A percentile compares a stretch with the other conserved stretches of the same genome.
Evolutionary conservation across 1,284 basidiomycete species (phyloP).

Genomic region (Rhodotorula mucilaginosa): DNA sequence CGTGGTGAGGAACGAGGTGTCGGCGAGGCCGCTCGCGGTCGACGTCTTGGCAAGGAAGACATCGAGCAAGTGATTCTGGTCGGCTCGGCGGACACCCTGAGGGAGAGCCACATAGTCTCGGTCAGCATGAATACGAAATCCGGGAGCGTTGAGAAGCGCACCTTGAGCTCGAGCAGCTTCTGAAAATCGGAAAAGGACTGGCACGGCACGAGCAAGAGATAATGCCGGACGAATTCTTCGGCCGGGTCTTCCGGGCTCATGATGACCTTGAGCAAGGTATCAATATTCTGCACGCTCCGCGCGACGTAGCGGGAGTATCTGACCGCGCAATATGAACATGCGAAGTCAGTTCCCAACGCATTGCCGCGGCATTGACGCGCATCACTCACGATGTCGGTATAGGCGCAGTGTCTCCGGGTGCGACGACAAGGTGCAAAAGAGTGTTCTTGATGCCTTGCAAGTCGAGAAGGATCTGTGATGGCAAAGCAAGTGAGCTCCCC

Average conservation of each 20-base stretch:
- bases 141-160: slow-evolving; percentile 4
- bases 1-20: slow-evolving; percentile 82
- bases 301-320: slow-evolving; percentile 78
- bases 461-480: slow-evolving; percentile 75
- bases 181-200: slow-evolving; percentile 94
- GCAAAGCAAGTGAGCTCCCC: background rate
- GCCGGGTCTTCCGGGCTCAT: slow-evolving; percentile 90
- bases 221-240: slow-evolving; percentile 89
- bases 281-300: slow-evolving; percentile 74
- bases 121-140: background rate
- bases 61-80: slow-evolving; percentile 86
- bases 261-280: slow-evolving; percentile 89
- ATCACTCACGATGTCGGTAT: slow-evolving; percentile 39
- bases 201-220: slow-evolving; percentile 86
- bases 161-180: slow-evolving; percentile 92
- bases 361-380: background rate
- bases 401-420: slow-evolving; percentile 40
- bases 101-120: too few species aligned
- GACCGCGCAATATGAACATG: slow-evolving; percentile 1
- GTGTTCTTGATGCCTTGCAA: slow-evolving; percentile 81
- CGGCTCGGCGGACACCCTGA: slow-evolving; percentile 71
- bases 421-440: slow-evolving; percentile 69
- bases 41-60: slow-evolving; percentile 86
- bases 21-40: slow-evolving; percentile 76
- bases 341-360: background rate